Evolutionary conservation across 495 filamentous ascomycete species (phyloP).

Genomic region (Daldinia grandis): DNA sequence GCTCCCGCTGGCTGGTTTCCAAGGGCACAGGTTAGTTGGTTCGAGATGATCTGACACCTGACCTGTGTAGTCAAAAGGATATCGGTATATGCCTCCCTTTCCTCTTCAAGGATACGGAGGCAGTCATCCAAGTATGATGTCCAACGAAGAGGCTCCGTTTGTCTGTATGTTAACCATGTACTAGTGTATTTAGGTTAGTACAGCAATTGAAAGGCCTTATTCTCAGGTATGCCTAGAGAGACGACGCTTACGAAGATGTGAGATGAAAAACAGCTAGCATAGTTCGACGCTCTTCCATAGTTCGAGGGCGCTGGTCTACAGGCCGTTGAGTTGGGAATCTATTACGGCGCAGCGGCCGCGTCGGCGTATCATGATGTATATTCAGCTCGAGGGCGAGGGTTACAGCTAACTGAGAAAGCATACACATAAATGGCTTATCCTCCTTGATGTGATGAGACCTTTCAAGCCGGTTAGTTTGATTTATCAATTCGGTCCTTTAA

Average conservation of each 20-base stretch:
- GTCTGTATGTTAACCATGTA: slow-evolving; percentile 39
- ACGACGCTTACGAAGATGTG: slow-evolving; percentile 51
- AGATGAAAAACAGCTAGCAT: slow-evolving; percentile 46
- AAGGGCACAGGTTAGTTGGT: slow-evolving; percentile 24
- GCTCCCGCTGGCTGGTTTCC: slow-evolving; percentile 6
- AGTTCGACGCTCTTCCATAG: slow-evolving; percentile 35
- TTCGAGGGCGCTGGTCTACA: slow-evolving; percentile 18
- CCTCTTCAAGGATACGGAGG: slow-evolving; percentile 52
- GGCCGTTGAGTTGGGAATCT: slow-evolving; percentile 9
- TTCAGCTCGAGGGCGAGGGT: slow-evolving; percentile 32
- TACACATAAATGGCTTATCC: slow-evolving; percentile 36
- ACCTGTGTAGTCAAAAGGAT: slow-evolving; percentile 55
- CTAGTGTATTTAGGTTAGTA: slow-evolving; percentile 16
- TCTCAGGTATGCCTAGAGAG: background rate
- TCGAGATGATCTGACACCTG: slow-evolving; percentile 53
- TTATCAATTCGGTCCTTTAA: background rate
- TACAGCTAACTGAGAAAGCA: slow-evolving; percentile 34
- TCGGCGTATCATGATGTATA: slow-evolving; percentile 26
- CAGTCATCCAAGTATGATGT: slow-evolving; percentile 61
- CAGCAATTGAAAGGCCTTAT: background rate
- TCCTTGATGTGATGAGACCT: slow-evolving; percentile 41
- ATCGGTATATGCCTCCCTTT: slow-evolving; percentile 56
- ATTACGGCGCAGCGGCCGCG: slow-evolving; percentile 20
- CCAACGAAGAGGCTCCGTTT: slow-evolving; percentile 61
- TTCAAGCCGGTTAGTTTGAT: slow-evolving; percentile 1